phyloP scores from a whole-genome alignment of 2,329 filamentous ascomycete genomes.

The Graphilbum sp. region DNA sequence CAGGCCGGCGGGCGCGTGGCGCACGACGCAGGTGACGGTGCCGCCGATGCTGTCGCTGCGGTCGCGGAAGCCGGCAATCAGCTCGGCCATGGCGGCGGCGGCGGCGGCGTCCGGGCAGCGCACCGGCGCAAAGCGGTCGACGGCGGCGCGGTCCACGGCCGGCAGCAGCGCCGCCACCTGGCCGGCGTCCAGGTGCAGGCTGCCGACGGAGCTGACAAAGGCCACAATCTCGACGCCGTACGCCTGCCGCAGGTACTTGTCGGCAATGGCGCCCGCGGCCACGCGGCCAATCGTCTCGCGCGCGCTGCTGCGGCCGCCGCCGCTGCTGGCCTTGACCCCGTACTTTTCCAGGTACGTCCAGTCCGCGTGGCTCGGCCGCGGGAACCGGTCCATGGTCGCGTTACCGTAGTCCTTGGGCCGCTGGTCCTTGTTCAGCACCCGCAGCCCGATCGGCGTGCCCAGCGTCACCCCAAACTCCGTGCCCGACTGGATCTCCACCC shows the following conservation, averaged over 20 bases:
- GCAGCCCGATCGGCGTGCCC: slow-evolving; percentile 77
- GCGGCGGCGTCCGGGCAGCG: slow-evolving; percentile 61
- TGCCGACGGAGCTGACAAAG: slow-evolving; percentile 75
- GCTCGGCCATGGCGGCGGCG: slow-evolving; percentile 56
- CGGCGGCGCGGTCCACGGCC: slow-evolving; percentile 54
- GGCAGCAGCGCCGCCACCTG: slow-evolving; percentile 51
- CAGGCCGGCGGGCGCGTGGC: slow-evolving; percentile 68
- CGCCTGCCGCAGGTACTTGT: slow-evolving; percentile 72
- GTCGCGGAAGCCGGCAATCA: slow-evolving; percentile 65
- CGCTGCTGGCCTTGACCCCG: slow-evolving; percentile 78
- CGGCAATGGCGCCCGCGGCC: slow-evolving; percentile 78
- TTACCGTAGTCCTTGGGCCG: slow-evolving; percentile 81
- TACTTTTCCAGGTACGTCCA: slow-evolving; percentile 98
- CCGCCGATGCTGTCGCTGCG: slow-evolving; percentile 80
- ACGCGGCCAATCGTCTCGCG: slow-evolving; percentile 89
- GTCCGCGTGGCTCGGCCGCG: slow-evolving; percentile 83
- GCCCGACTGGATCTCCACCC: slow-evolving; percentile 81
- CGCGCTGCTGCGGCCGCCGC: slow-evolving; percentile 82
- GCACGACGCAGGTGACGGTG: slow-evolving; percentile 85
- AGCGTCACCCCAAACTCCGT: slow-evolving; percentile 81
- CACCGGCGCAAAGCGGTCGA: slow-evolving; percentile 74
- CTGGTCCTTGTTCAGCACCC: slow-evolving; percentile 85
- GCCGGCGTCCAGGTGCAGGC: slow-evolving; percentile 48
- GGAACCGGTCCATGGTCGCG: slow-evolving; percentile 81
- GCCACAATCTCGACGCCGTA: slow-evolving; percentile 84